These are phyloP conservation scores for Agrocybe chaxingu DNA, from an alignment of 768 basidiomycete species.

Conservation along the genomic window DNA sequence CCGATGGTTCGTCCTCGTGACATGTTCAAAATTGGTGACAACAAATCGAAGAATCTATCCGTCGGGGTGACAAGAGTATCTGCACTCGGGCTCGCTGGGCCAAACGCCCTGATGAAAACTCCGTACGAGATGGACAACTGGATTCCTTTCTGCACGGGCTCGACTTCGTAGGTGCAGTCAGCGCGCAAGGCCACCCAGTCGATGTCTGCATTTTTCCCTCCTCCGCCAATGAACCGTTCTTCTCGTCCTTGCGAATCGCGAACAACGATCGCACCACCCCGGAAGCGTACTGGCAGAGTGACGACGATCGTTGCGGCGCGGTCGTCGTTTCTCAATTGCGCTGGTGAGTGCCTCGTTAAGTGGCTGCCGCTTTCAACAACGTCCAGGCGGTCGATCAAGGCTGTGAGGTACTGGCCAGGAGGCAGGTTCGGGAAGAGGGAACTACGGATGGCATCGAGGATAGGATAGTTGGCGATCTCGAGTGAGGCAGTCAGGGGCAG, in stretches of 20 bases:
- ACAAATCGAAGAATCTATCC: slow-evolving; percentile 67
- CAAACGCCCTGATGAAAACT: slow-evolving; percentile 67
- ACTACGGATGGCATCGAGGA: slow-evolving; percentile 72
- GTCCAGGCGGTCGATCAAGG: slow-evolving; percentile 67
- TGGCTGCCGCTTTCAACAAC: slow-evolving; percentile 59
- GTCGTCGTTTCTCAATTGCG: slow-evolving; percentile 55
- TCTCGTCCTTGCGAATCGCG: slow-evolving; percentile 50
- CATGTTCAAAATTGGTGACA: slow-evolving; percentile 70
- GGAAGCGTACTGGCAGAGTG: slow-evolving; percentile 71
- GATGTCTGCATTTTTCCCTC: slow-evolving; percentile 61
- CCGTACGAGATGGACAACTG: slow-evolving; percentile 69
- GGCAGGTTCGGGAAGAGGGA: slow-evolving; percentile 72
- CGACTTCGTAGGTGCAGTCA: slow-evolving; percentile 75
- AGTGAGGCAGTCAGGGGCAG: slow-evolving; percentile 74
- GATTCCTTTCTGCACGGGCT: slow-evolving; percentile 68
- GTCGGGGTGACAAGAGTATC: slow-evolving; percentile 71
- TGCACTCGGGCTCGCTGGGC: slow-evolving; percentile 44
- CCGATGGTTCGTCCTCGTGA: slow-evolving; percentile 70
- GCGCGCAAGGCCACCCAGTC: slow-evolving; percentile 78
- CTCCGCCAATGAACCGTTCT: slow-evolving; percentile 62
- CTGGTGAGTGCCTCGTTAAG: slow-evolving; percentile 49
- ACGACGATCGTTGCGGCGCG: slow-evolving; percentile 71
- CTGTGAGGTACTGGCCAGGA: slow-evolving; percentile 65
- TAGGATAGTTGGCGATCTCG: slow-evolving; percentile 78
- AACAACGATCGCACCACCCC: slow-evolving; percentile 64